Percentiles rank a stretch among this genome's conserved stretches.
phyloP scores from a whole-genome alignment of 768 basidiomycete species.

The Lactifluus volemus region DNA sequence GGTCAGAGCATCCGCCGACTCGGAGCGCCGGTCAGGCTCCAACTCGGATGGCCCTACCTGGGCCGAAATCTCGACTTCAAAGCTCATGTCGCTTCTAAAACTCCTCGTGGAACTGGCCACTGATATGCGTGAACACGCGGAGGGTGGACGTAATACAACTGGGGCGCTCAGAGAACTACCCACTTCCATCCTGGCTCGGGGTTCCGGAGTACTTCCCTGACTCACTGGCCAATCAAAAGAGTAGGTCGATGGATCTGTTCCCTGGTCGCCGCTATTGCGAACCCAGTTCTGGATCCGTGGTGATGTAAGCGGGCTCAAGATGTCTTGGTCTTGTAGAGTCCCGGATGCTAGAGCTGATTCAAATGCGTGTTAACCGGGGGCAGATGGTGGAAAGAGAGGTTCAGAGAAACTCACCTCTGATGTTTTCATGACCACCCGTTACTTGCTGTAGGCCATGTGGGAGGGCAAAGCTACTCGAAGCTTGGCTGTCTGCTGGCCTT shows the following conservation, averaged over 20 bases:
- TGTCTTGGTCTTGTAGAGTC: not conserved
- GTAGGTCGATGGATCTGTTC: not conserved
- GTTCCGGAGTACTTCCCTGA: not conserved
- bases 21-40: not conserved
- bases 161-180: not conserved
- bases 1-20: not conserved
- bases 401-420: not conserved
- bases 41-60: not conserved
- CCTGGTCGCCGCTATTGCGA: not conserved
- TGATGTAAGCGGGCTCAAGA: not conserved
- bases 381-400: not conserved
- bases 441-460: not conserved
- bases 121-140: conserved; percentile 4
- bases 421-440: not conserved
- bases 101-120: not conserved
- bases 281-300: not conserved
- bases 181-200: not conserved
- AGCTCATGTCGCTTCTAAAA: not conserved
- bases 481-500: not conserved
- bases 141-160: not conserved
- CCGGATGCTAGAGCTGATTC: not conserved
- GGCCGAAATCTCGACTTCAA: not conserved
- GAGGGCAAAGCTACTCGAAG: not conserved
- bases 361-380: not conserved
- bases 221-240: not conserved